A percentile compares a stretch with the other conserved stretches of the same genome.
Evolutionary conservation across 352 stramenopile species (phyloP).

Genomic region (Pythium periplocum): DNA sequence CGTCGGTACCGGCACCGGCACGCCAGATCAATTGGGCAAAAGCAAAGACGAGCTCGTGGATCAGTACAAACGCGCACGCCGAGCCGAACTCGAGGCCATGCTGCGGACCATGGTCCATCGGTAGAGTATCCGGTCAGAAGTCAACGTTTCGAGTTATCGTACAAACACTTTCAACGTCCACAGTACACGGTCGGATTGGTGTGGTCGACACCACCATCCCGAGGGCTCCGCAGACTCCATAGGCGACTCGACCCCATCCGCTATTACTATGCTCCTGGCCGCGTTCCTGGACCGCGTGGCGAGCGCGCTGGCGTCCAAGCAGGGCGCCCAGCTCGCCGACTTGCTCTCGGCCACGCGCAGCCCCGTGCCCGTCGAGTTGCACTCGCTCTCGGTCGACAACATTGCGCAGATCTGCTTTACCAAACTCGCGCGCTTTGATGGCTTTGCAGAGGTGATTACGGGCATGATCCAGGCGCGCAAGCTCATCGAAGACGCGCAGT

Average conservation of each 20-base stretch:
- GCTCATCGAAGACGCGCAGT: constrained; percentile 32
- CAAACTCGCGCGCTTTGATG: constrained; percentile 50
- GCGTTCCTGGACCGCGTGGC: constrained; percentile 59
- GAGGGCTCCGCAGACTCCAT: neutral
- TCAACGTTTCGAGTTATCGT: no score
- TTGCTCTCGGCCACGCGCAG: constrained; percentile 40
- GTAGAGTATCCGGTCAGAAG: neutral
- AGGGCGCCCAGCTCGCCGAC: constrained; percentile 44
- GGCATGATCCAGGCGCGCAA: constrained; percentile 65
- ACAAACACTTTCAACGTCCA: no score
- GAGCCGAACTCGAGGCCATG: constrained; percentile 59
- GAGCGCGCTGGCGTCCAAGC: constrained; percentile 37
- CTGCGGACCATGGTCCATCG: constrained; percentile 54
- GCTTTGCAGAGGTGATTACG: constrained; percentile 55
- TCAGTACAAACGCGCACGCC: constrained; percentile 60
- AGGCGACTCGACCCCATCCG: neutral
- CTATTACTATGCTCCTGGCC: constrained; percentile 41
- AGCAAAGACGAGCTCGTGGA: constrained; percentile 49
- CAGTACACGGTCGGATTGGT: neutral
- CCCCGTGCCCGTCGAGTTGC: constrained; percentile 30
- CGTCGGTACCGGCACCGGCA: constrained; percentile 22
- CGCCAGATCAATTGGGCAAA: constrained; percentile 29
- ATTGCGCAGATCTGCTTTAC: constrained; percentile 44
- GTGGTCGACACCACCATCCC: constrained; percentile 8
- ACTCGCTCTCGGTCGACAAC: constrained; percentile 37